Evolutionary conservation across 1,139 yeast species (phyloP), one percentile per base, ranked within the genome.

Genomic region (Taphrina confusa): DNA sequence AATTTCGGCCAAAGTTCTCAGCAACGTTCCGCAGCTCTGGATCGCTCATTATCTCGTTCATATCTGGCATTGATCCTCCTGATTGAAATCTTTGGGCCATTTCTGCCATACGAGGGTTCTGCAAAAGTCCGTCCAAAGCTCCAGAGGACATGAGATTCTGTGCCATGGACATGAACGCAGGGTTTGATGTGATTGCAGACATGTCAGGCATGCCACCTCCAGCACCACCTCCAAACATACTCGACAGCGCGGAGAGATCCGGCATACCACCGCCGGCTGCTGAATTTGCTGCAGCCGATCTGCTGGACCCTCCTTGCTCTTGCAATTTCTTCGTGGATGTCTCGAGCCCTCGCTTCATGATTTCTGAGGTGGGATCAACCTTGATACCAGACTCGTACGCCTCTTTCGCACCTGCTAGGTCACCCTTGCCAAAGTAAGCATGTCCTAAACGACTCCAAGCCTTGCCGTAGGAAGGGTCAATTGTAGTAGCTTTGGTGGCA

Each of bases 391-490:
- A 80, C 74, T 87, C 83, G 75, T 92, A 92, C 27, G 98, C 97
- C 49, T 89, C 87, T 79, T 90, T 78, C 8, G 98, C 83, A 44
- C 87, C 95, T 73, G 86, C 84, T 61, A 94, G 85, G 70, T 90
- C 91, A 16, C 96, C 96, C 64, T 86, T 78, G 23, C 96, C 95
- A 72, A 85, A 91, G 70, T 85, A 82, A 4, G 98, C 97, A 68
- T 91, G 83, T 1, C 97, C 99, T 67, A 92, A 78, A 73, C 99
- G 84, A 9, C 97, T 88, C 78, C 90, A 92, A 9, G 96, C 97
- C 77, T 91, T 91, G 47, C 96, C 82, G 69, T 89, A 92, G 16
- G 76, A 69, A 52, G 96, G 86, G 71, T 92, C 90, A 62, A 85
- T 77, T 64, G 81, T 80, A 62, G 89, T 83, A 44, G 98, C 96